These are phyloP conservation scores for Hyaloscypha bicolor DNA, from an alignment of 495 filamentous ascomycete genomes.

Conservation along the genomic window DNA sequence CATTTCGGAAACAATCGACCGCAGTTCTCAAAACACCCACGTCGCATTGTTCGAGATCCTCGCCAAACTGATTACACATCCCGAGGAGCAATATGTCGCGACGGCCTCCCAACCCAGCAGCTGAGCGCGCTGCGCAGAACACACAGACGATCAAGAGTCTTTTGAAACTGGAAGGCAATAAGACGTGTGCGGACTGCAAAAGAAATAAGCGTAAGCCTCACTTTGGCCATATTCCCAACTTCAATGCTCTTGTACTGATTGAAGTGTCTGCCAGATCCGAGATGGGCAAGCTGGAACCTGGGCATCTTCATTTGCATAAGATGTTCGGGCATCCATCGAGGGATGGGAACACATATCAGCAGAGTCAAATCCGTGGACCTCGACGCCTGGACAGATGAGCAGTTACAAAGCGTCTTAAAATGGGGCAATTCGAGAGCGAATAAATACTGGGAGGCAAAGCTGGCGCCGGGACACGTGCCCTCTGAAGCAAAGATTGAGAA, in stretches of 20 bases:
- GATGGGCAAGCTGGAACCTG: slow-evolving; percentile 98
- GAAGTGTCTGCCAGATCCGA: slow-evolving; percentile 63
- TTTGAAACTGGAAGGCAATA: slow-evolving; percentile 90
- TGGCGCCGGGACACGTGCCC: slow-evolving; percentile 89
- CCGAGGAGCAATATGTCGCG: slow-evolving; percentile 71
- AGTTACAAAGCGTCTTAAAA: slow-evolving; percentile 84
- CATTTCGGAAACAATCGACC: background rate
- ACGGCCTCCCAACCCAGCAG: slow-evolving; percentile 72
- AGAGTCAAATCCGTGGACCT: slow-evolving; percentile 97
- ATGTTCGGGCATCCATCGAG: slow-evolving; percentile 96
- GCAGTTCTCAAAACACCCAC: slow-evolving; percentile 6
- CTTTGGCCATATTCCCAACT: background rate
- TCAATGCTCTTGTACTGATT: background rate
- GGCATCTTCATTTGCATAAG: slow-evolving; percentile 97
- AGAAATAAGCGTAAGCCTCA: slow-evolving; percentile 84
- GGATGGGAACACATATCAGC: slow-evolving; percentile 98
- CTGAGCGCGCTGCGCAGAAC: slow-evolving; percentile 87
- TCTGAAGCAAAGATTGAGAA: slow-evolving; percentile 99
- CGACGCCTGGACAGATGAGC: slow-evolving; percentile 98
- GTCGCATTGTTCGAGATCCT: background rate
- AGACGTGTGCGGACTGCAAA: slow-evolving; percentile 98
- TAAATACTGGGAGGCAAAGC: slow-evolving; percentile 97
- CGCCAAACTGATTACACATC: slow-evolving; percentile 23
- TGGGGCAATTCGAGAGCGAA: slow-evolving; percentile 97
- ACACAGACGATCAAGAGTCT: slow-evolving; percentile 87